Base-by-base conservation (phyloP, 1,284 basidiomycete species). In the Trametes sp. region DNA sequence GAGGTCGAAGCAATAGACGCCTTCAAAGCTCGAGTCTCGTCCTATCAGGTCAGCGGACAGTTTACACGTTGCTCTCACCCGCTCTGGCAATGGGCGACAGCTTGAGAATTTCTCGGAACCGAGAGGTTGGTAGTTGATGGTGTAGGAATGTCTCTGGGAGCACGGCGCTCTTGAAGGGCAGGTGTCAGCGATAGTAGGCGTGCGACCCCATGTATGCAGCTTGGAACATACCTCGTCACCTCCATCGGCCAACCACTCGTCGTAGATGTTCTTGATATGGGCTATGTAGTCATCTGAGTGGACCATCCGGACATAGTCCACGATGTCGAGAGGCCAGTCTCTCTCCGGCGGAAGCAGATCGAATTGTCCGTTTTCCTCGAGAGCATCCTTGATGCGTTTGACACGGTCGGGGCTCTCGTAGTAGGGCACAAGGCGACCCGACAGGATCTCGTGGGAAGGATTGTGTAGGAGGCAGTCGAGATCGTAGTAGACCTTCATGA, bases 1-100 rank as follows among this genome's bases (percentile, higher is more conserved):
- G 28, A 78, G 67, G 65, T 79, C 77, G 64, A 78, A 79, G 42
- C 73, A 77, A 65, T 75, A 76, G 46, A 72, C 66, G 7, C 77
- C 78, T 78, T n/a, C 23, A 29, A 8, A 26, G 28, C n/a, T n/a
- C n/a, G n/a, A n/a, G n/a, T n/a, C n/a, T n/a, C n/a, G n/a, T n/a
- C n/a, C n/a, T 21, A 21, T 57, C 29, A 54, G 35, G 29, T 36
- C 29, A 31, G 14, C n/a, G 41, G 42, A 13, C 16, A 44, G 26
- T 5, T 16, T 23, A 26, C 11, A 1, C 35, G 16, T 14, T 8
- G 23, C 1, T 54, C 73, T 57, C 11, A 74, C 75, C 76, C 56
- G 75, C 73, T 71, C 71, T 73, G 23, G 74, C 73, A 21, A 76
- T 69, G 7, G 73, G 68, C 8, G 62, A 66, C 44, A 63, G 35